Percentiles rank a stretch among this genome's conserved stretches.
These are phyloP conservation scores for Pestalotiopsis sp. DNA, from an alignment of 2,329 filamentous ascomycete genomes.

Conservation along the genomic window DNA sequence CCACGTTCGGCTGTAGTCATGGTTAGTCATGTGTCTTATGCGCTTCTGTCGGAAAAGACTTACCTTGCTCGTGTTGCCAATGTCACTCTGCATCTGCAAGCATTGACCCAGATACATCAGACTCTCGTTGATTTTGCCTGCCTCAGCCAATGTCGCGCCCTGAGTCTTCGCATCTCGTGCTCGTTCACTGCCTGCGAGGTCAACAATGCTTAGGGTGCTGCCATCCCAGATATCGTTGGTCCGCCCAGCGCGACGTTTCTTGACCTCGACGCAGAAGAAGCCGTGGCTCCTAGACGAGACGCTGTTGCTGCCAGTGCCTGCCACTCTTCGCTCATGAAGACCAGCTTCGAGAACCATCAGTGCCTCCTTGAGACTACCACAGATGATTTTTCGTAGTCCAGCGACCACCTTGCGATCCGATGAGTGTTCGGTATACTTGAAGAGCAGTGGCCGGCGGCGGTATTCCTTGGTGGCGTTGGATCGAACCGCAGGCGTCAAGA, in stretches of 20 bases:
- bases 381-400: constrained; percentile 87
- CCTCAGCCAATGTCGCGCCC: constrained; percentile 88
- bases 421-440: constrained; percentile 88
- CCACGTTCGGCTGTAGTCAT: constrained; percentile 65
- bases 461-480: constrained; percentile 68
- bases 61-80: constrained; percentile 74
- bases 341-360: constrained; percentile 89
- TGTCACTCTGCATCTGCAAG: constrained; percentile 89
- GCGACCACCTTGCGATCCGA: constrained; percentile 94
- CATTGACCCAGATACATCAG: constrained; percentile 98
- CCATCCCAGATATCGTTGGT: constrained; percentile 69
- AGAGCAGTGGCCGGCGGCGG: constrained; percentile 79
- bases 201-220: constrained; percentile 83
- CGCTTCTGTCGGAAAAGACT: constrained; percentile 15
- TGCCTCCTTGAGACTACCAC: constrained; percentile 79
- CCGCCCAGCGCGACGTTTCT: constrained; percentile 65
- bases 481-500: constrained; percentile 69
- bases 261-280: constrained; percentile 94
- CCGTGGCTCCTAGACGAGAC: constrained; percentile 91
- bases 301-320: constrained; percentile 91
- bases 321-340: constrained; percentile 81
- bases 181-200: constrained; percentile 90
- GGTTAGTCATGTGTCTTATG: constrained; percentile 8
- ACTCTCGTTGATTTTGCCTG: constrained; percentile 97
- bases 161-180: constrained; percentile 93